Evolutionary conservation across 2,329 filamentous ascomycete species (phyloP).

Genomic region (Daldinia sp.): DNA sequence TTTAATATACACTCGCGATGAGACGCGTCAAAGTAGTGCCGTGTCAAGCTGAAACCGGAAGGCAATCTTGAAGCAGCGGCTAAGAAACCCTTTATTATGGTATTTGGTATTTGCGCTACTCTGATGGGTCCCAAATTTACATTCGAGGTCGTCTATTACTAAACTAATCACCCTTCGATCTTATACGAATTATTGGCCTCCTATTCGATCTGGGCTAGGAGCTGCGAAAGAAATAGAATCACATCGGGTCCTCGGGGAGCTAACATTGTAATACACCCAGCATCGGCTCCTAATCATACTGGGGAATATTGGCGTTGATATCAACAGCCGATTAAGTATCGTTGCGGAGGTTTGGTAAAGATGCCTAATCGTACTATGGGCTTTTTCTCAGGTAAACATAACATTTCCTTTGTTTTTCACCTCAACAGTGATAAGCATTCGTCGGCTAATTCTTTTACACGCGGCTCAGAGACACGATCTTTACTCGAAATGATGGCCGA

Average conservation of each 20-base stretch:
- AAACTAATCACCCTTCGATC: neutral
- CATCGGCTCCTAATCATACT: neutral
- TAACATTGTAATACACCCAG: neutral
- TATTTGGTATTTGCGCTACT: neutral
- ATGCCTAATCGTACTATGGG: neutral
- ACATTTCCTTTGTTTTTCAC: slow-evolving; percentile 14
- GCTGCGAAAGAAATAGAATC: neutral
- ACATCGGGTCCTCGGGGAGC: neutral
- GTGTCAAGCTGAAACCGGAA: neutral
- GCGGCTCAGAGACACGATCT: slow-evolving; percentile 55
- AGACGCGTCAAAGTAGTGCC: neutral
- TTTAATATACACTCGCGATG: neutral
- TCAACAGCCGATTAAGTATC: neutral
- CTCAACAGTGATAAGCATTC: slow-evolving; percentile 55
- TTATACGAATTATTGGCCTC: neutral
- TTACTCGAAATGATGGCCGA: slow-evolving; percentile 55
- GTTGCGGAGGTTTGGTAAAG: neutral
- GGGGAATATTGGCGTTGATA: neutral
- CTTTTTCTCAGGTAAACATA: neutral
- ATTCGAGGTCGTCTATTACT: neutral
- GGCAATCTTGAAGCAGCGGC: neutral
- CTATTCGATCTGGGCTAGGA: neutral
- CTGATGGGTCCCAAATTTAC: neutral
- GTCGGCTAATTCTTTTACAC: slow-evolving; percentile 56
- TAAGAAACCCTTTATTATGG: neutral